These are phyloP conservation scores for Marchantia polymorpha DNA, from an alignment of 225 moss, liverwort and hornwort species.

Conservation along the genomic window DNA sequence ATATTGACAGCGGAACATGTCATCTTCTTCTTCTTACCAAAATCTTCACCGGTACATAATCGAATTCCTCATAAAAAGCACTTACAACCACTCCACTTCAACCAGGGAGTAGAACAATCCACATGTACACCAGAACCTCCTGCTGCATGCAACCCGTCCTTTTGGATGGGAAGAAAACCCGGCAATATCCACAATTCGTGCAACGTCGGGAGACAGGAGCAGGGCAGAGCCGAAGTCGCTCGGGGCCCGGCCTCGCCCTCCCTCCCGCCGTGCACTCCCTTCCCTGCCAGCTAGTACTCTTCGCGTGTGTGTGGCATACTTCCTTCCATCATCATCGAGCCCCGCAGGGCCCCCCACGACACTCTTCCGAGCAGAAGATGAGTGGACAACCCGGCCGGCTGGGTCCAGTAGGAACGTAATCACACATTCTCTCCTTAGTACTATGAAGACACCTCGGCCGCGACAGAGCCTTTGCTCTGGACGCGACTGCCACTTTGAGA, in stretches of 20 bases:
- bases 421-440: conserved; percentile 15
- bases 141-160: conserved; percentile 25
- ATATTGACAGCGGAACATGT: conserved; percentile 5
- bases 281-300: conserved; percentile 16
- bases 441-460: conserved; percentile 2
- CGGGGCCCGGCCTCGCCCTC: neutral
- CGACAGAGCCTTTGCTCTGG: conserved; percentile 10
- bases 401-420: conserved; percentile 3
- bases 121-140: conserved; percentile 27
- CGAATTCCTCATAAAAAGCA: conserved; percentile 20
- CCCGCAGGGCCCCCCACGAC: neutral
- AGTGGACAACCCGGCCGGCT: conserved; percentile 3
- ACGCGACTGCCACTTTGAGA: conserved; percentile 10
- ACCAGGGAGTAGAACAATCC: conserved; percentile 25
- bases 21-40: conserved; percentile 12
- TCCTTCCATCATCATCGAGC: neutral
- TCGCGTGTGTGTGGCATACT: neutral
- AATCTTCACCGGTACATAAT: conserved; percentile 19
- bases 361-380: conserved; percentile 1
- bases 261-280: conserved; percentile 7
- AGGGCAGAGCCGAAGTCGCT: neutral
- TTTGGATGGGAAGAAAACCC: conserved; percentile 12
- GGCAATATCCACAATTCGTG: conserved; percentile 18
- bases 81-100: conserved; percentile 29
- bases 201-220: conserved; percentile 1